A percentile compares a stretch with the other conserved stretches of the same genome.
phyloP scores from a whole-genome alignment of 2,329 filamentous ascomycete species.

The Elsinoe perseae region DNA sequence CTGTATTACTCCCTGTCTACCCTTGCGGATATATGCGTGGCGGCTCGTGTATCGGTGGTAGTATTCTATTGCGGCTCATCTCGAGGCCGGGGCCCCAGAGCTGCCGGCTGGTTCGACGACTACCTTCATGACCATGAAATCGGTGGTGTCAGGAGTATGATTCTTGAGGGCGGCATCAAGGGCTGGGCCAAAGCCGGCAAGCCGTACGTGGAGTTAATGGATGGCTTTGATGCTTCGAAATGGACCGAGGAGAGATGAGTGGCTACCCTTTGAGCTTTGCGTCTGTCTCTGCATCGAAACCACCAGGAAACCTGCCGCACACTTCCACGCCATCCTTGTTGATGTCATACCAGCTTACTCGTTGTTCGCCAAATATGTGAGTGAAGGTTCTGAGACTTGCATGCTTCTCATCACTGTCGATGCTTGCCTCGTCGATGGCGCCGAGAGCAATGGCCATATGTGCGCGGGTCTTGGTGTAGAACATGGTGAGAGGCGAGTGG shows the following conservation, averaged over 20 bases:
- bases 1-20: slow-evolving; percentile 1
- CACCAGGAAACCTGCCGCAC: not conserved
- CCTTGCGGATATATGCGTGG: not conserved
- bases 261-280: not conserved
- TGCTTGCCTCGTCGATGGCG: slow-evolving; percentile 12
- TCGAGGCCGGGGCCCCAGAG: not conserved
- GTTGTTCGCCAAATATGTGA: slow-evolving; percentile 15
- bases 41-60: not conserved
- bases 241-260: not conserved
- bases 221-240: not conserved
- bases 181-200: not conserved
- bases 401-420: not conserved
- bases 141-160: not conserved
- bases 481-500: slow-evolving; percentile 14
- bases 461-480: not conserved
- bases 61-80: slow-evolving; percentile 9
- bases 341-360: slow-evolving; percentile 15
- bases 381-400: not conserved
- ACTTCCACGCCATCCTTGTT: not conserved
- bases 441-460: slow-evolving; percentile 2
- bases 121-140: not conserved
- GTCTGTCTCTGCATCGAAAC: not conserved
- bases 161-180: slow-evolving; percentile 2
- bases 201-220: slow-evolving; percentile 1
- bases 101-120: slow-evolving; percentile 5